Percentiles rank a stretch among this genome's conserved stretches.
Conservation (phyloP, 2,329 filamentous ascomycete species). For the Bretziella fagacearum region DNA sequence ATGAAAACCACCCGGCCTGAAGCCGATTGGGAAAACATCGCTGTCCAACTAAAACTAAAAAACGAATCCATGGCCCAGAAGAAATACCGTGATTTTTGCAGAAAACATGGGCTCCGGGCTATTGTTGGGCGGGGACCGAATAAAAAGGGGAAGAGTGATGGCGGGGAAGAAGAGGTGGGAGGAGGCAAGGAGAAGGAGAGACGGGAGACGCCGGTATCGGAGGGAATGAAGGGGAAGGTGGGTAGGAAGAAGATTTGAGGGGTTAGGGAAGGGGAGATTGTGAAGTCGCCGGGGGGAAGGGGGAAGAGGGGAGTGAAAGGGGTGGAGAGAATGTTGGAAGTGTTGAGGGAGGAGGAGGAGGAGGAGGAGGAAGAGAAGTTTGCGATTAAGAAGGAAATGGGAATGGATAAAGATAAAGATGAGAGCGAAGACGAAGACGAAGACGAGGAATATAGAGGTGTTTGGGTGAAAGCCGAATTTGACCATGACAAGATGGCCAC, state of each 20-base stretch:
- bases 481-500: neutral
- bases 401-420: neutral
- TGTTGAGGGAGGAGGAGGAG: too few species aligned
- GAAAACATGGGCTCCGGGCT: neutral
- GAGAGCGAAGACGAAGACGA: neutral
- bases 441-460: too few species aligned
- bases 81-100: neutral
- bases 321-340: too few species aligned
- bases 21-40: constrained; percentile 27
- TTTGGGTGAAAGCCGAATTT: neutral
- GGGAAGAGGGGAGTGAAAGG: neutral
- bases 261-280: neutral
- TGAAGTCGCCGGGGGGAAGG: neutral
- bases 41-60: constrained; percentile 23
- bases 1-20: constrained; percentile 25
- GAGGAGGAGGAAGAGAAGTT: too few species aligned
- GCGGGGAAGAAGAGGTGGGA: too few species aligned
- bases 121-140: too few species aligned
- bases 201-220: neutral
- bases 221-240: neutral
- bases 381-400: neutral
- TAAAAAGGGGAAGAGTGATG: too few species aligned
- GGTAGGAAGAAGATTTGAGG: neutral
- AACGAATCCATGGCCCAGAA: constrained; percentile 17
- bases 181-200: too few species aligned